Base-by-base conservation (phyloP, 257 asterid genomes). In the Nicotiana attenuata region DNA sequence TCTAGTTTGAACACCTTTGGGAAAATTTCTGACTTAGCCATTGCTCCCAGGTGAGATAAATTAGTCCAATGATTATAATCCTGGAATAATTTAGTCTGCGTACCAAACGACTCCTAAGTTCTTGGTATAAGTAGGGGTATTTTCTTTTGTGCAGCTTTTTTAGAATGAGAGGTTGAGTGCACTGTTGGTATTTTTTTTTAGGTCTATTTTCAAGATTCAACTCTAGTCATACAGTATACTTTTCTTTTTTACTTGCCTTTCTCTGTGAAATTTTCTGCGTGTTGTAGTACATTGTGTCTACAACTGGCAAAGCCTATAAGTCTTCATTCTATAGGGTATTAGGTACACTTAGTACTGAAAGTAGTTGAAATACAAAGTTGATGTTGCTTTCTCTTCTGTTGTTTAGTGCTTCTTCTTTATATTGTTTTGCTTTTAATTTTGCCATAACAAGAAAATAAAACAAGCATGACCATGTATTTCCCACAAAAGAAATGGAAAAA, bases 121-220 rank as follows among this genome's bases (percentile, higher is more conserved):
- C 19, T 65, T 80, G 63, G 26, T 35, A 61, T 13, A 4, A 79
- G 5, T 14, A 20, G 55, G 24, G 9, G 61, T 53, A 31, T 80
- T 69, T 83, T 53, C 67, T 75, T 83, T 78, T 57, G 31, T 61
- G 75, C 83, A 84, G 82, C 85, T 85, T 85, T 83, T 67, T 26
- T 26, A 60, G 50, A 35, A 57, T 50, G 78, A 3, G n/a, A 45
- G 63, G 88, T 84, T 66, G 89, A 80, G 85, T 82, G 84, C 56
- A n/a, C 45, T 81, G 4, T 60, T 81, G 75, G 82, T 73, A 28
- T 29, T 29, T 11, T 68, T 2, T 28, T 50, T n/a, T 67, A 24
- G 26, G 60, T 66, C 47, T 71, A 60, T 65, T 24, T 76, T 81
- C 52, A 16, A 52, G 66, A 56, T 85, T 73, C 81, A 68, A 80